Evolutionary conservation across 805 yeast species (phyloP).

Genomic region (Monosporozyma siamensis): DNA sequence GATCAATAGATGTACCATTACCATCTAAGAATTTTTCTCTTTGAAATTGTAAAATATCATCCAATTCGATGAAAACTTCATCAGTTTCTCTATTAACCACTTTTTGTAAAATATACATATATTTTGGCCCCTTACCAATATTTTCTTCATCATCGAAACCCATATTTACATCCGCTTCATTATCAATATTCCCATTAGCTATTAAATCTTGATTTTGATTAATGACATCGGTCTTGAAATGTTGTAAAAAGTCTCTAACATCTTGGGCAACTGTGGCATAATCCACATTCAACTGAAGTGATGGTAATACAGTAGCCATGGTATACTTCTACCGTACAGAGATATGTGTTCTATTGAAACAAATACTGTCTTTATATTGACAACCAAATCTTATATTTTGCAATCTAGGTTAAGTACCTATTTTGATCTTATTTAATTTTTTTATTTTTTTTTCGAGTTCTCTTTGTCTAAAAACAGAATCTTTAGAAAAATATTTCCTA

Average conservation of each 20-base stretch:
- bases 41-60: conserved; percentile 71
- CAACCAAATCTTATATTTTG: no score
- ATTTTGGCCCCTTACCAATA: conserved; percentile 52
- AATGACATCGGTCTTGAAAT: conserved; percentile 41
- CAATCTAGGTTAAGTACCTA: no score
- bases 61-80: conserved; percentile 65
- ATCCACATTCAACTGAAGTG: conserved; percentile 63
- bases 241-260: conserved; percentile 56
- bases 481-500: conserved; percentile 1
- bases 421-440: not conserved
- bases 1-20: conserved; percentile 16
- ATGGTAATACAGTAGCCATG: conserved; percentile 41
- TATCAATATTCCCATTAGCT: conserved; percentile 21
- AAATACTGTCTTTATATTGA: no score
- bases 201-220: conserved; percentile 10
- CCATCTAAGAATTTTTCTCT: conserved; percentile 31
- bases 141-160: conserved; percentile 22
- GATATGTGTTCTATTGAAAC: no score
- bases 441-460: not conserved
- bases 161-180: conserved; percentile 23
- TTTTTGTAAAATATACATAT: conserved; percentile 61
- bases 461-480: not conserved
- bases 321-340: not conserved
- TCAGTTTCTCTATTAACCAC: conserved; percentile 76
- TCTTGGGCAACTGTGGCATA: conserved; percentile 53